Evolutionary conservation across 2,329 filamentous ascomycete genomes (phyloP).

Genomic region (Zarea fungicola): DNA sequence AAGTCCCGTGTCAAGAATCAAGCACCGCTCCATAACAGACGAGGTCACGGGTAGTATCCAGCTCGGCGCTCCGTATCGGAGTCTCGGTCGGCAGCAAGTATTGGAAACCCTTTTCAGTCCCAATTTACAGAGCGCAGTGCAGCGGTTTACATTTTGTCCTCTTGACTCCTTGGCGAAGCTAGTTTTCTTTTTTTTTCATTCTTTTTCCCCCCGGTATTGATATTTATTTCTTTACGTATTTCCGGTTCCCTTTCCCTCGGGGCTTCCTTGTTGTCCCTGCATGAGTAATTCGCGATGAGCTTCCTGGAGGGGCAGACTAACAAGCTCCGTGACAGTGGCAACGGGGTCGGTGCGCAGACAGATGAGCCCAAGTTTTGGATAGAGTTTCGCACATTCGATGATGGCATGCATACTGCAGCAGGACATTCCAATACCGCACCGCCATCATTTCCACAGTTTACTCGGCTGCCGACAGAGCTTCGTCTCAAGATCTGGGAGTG

Average conservation of each 20-base stretch:
- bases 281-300: slow-evolving; percentile 1
- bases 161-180: background rate
- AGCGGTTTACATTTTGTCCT: background rate
- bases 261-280: background rate
- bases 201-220: background rate
- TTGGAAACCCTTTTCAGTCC: background rate
- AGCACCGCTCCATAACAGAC: background rate
- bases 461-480: slow-evolving; percentile 39
- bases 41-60: slow-evolving; percentile 6
- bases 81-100: slow-evolving; percentile 6
- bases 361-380: slow-evolving; percentile 36
- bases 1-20: background rate
- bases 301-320: background rate
- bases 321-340: background rate
- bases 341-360: slow-evolving; percentile 17
- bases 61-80: slow-evolving; percentile 12
- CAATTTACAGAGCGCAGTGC: background rate
- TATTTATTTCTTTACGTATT: background rate
- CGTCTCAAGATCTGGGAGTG: slow-evolving; percentile 44
- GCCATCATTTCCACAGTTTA: slow-evolving; percentile 32
- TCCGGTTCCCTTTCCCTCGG: background rate
- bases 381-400: slow-evolving; percentile 39
- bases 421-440: slow-evolving; percentile 7
- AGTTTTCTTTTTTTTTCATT: background rate
- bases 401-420: slow-evolving; percentile 28